These are phyloP conservation scores for Silene noctiflora DNA, from an alignment of 179 eudicot genomes.

Conservation along the genomic window DNA sequence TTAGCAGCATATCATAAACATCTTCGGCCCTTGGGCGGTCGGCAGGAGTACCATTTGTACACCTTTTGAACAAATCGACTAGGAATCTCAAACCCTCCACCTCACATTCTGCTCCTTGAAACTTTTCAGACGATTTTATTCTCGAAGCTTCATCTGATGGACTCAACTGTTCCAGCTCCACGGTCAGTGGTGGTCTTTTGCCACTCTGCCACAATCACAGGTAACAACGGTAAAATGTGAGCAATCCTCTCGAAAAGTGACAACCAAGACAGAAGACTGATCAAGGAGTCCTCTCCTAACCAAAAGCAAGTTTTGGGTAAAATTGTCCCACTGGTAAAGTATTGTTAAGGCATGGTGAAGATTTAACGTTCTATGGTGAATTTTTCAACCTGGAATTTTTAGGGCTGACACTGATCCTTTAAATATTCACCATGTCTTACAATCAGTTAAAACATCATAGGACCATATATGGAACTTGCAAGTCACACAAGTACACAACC, in stretches of 20 bases:
- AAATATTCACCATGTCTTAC: too few relatives aligned
- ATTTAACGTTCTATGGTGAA: background rate
- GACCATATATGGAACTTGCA: too few relatives aligned
- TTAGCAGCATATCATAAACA: slow-evolving; percentile 47
- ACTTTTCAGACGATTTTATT: slow-evolving; percentile 34
- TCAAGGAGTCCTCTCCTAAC: background rate
- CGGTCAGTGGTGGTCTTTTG: slow-evolving; percentile 60
- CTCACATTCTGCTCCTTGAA: slow-evolving; percentile 37
- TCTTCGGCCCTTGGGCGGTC: slow-evolving; percentile 74
- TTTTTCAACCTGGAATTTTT: background rate
- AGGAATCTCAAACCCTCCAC: slow-evolving; percentile 52
- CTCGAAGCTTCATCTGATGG: slow-evolving; percentile 33
- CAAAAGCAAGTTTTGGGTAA: background rate
- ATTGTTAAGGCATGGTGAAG: background rate
- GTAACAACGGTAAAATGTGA: background rate
- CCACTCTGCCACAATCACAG: slow-evolving; percentile 52
- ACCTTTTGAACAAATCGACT: slow-evolving; percentile 46
- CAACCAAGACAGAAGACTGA: too few relatives aligned
- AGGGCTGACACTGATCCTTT: background rate
- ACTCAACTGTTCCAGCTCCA: slow-evolving; percentile 48
- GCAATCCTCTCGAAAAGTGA: background rate
- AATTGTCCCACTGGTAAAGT: background rate
- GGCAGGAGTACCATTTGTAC: slow-evolving; percentile 58
- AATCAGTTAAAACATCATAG: too few relatives aligned
- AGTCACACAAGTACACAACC: background rate